A percentile compares a stretch with the other conserved stretches of the same genome.
These are phyloP conservation scores for Clonostachys sp. DNA, from an alignment of 2,329 filamentous ascomycete genomes.

Conservation along the genomic window DNA sequence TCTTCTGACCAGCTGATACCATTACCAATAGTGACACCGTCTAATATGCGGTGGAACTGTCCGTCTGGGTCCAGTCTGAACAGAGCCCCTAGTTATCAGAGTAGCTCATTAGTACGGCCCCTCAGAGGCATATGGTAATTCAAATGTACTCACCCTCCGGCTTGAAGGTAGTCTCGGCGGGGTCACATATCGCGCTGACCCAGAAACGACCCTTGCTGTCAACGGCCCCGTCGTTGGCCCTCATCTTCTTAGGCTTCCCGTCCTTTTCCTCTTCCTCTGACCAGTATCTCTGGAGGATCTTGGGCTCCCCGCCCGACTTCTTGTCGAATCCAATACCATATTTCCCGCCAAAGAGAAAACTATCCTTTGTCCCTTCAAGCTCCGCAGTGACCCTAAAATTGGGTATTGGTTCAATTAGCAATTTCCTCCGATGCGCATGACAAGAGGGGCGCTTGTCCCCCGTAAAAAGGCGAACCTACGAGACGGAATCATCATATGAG, in stretches of 20 bases:
- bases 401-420: background rate
- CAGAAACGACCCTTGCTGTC: constrained; percentile 9
- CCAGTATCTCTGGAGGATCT: constrained; percentile 4
- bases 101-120: background rate
- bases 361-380: constrained; percentile 4
- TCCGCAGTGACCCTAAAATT: constrained; percentile 7
- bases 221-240: constrained; percentile 9
- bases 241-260: constrained; percentile 6
- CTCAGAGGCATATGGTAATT: background rate
- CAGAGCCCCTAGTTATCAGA: constrained; percentile 1
- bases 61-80: constrained; percentile 8
- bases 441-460: background rate
- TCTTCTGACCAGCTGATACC: constrained; percentile 10
- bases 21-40: constrained; percentile 6
- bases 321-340: constrained; percentile 7
- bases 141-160: constrained; percentile 4
- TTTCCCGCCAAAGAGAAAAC: constrained; percentile 9
- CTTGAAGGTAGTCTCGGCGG: constrained; percentile 3
- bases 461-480: constrained; percentile 1
- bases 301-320: constrained; percentile 4
- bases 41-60: constrained; percentile 3
- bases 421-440: background rate
- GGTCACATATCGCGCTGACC: constrained; percentile 8
- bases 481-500: constrained; percentile 6
- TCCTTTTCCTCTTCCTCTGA: constrained; percentile 4